Evolutionary conservation across 306 rosid genomes (phyloP).

Genomic region (Biancaea sappan): DNA sequence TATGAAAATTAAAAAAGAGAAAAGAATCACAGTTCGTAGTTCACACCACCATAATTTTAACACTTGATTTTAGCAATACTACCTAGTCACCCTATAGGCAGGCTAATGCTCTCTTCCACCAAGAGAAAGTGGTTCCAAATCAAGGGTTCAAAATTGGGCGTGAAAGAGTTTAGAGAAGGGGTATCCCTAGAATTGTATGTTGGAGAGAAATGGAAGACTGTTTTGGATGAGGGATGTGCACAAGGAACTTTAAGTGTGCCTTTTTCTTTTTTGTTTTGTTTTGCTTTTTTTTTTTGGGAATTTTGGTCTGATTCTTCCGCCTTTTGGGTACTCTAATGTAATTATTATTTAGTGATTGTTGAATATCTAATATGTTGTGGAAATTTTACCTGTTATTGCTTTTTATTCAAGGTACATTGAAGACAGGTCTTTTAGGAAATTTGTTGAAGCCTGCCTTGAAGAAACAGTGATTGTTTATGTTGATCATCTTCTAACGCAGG

Average conservation of each 20-base stretch:
- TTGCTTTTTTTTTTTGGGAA: neutral
- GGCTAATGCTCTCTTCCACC: neutral
- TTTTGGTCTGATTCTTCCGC: neutral
- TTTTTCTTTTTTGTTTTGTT: neutral
- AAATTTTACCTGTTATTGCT: conserved; percentile 37
- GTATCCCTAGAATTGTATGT: neutral
- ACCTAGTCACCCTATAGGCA: neutral
- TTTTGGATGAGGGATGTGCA: neutral
- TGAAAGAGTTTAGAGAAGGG: neutral
- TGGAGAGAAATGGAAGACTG: neutral
- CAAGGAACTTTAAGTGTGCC: neutral
- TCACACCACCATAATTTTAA: neutral
- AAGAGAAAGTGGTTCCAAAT: neutral
- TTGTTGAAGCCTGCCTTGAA: conserved; percentile 98
- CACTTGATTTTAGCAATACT: neutral
- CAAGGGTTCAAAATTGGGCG: neutral
- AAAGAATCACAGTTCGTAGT: neutral
- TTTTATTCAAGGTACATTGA: conserved; percentile 79
- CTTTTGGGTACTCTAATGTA: neutral
- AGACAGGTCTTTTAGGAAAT: conserved; percentile 96
- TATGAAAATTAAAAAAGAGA: neutral
- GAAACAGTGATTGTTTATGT: conserved; percentile 88
- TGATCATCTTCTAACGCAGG: conserved; percentile 93
- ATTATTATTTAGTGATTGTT: neutral
- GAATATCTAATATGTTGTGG: conserved; percentile 1